Base-by-base conservation (phyloP, 2,329 filamentous ascomycete species). In the Arthroderma uncinatum region DNA sequence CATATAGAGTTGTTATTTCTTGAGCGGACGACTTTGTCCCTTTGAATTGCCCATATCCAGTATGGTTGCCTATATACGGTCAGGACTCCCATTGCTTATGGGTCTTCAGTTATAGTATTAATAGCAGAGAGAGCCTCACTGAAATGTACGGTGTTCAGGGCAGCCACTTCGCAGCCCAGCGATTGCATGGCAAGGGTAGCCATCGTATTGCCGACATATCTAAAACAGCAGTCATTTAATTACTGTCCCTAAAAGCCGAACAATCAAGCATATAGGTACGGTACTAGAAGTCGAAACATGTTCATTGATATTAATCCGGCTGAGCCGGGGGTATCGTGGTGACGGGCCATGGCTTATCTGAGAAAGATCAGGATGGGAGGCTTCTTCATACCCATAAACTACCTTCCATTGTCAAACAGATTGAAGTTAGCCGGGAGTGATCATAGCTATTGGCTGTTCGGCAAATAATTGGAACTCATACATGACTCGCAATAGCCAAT, bases 201-300 rank as follows among this genome's bases (percentile, higher is more conserved):
- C 78, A 98, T 95, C 67, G 92, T 95, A 71, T 98, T 98, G 54
- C 93, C 93, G 64, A 98, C 93, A 79, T 96, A 92, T 70, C 93
- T 95, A 70, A 16, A 4, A n/a, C 21, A 42, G 21, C 52, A 54
- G 59, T 58, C 55, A 59, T 55, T 34, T 33, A 56, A 54, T 55
- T 16, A 34, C 23, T 16, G 16, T 48, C 16, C n/a, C 14, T 12
- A 33, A 33, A 6, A 33, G 10, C 10, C 30, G 30, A 33, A 6
- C n/a, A 8, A 28, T 30, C 8, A 42, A 9, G 2, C 16, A 23
- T 3, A 12, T 36, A 14, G 21, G 19, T 7, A 3, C 0, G 25
- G n/a, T n/a, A n/a, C n/a, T n/a, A n/a, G n/a, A n/a, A n/a, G n/a
- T n/a, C n/a, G n/a, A n/a, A n/a, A n/a, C n/a, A n/a, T n/a, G n/a